Percentiles rank a stretch among this genome's conserved stretches.
phyloP scores from a whole-genome alignment of 345 rosid genomes.

The Barbarea vulgaris region DNA sequence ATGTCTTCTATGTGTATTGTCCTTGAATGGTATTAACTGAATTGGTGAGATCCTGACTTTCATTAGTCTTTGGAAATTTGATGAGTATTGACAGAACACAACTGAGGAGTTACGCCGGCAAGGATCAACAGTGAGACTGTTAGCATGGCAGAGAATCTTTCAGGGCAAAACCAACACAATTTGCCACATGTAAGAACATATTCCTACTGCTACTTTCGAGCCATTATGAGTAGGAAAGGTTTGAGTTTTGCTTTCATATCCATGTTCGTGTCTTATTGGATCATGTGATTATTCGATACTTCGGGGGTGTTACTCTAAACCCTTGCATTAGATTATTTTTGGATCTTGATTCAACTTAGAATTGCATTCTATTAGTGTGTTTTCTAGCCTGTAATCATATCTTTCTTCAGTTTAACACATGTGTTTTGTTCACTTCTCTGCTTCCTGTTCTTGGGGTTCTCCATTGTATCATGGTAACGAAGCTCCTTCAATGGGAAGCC shows the following conservation, averaged over 20 bases:
- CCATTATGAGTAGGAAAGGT: background rate
- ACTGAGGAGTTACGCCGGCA: slow-evolving; percentile 5
- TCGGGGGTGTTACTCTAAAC: background rate
- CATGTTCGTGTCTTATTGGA: background rate
- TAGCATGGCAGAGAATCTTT: slow-evolving; percentile 4
- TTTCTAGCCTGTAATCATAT: background rate
- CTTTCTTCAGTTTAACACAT: slow-evolving; percentile 38
- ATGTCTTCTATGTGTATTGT: too few species aligned
- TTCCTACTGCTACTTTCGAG: background rate
- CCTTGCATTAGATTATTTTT: background rate
- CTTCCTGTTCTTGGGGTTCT: too few species aligned
- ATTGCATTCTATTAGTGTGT: background rate
- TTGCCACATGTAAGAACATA: slow-evolving; percentile 23
- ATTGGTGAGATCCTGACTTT: slow-evolving; percentile 4
- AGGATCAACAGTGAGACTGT: slow-evolving; percentile 23
- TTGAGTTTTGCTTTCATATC: too few species aligned
- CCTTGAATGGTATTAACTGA: slow-evolving; percentile 1
- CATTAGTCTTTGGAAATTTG: slow-evolving; percentile 21
- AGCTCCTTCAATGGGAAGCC: too few species aligned
- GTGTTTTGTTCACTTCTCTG: too few species aligned
- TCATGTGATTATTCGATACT: background rate
- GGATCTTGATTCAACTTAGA: background rate
- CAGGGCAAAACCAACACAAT: slow-evolving; percentile 1
- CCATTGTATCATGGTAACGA: too few species aligned
- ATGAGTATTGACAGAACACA: slow-evolving; percentile 35